Conservation (phyloP, 371 early-diverging fungal species). For the Batkoa obscura region DNA sequence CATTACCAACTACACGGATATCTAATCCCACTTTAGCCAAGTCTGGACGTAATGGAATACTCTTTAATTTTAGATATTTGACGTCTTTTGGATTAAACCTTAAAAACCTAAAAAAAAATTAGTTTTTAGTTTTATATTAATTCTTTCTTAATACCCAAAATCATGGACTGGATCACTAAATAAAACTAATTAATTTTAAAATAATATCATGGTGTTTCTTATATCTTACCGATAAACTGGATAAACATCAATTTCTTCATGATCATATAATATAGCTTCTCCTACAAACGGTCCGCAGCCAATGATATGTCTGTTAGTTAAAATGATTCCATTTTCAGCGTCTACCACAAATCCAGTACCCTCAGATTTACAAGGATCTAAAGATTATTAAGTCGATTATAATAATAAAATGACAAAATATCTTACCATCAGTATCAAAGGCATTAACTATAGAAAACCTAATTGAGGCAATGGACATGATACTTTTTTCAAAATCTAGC, state of each 20-base stretch:
- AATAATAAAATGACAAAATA: not conserved
- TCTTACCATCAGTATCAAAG: conserved; percentile 53
- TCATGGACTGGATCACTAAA: conserved; percentile 69
- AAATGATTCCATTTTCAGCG: conserved; percentile 58
- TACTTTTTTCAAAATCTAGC: no score
- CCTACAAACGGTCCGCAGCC: conserved; percentile 70
- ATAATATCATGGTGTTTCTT: not conserved
- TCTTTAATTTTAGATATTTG: conserved; percentile 40
- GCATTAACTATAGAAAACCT: no score
- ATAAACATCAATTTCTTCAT: conserved; percentile 65
- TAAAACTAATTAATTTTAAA: not conserved
- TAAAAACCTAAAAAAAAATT: conserved; percentile 23
- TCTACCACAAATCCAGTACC: conserved; percentile 94
- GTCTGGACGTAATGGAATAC: conserved; percentile 48
- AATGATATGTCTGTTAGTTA: conserved; percentile 80
- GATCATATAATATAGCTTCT: conserved; percentile 55
- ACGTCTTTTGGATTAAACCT: conserved; percentile 58
- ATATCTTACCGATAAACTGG: conserved; percentile 36
- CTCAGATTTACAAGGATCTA: conserved; percentile 17
- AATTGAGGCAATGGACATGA: no score
- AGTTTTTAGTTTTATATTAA: no score
- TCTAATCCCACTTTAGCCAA: conserved; percentile 56
- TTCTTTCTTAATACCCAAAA: conserved; percentile 39
- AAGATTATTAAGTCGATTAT: not conserved
- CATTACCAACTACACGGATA: conserved; percentile 63